Evolutionary conservation across 495 filamentous ascomycete species (phyloP).

Genomic region (Bacidia rubella): DNA sequence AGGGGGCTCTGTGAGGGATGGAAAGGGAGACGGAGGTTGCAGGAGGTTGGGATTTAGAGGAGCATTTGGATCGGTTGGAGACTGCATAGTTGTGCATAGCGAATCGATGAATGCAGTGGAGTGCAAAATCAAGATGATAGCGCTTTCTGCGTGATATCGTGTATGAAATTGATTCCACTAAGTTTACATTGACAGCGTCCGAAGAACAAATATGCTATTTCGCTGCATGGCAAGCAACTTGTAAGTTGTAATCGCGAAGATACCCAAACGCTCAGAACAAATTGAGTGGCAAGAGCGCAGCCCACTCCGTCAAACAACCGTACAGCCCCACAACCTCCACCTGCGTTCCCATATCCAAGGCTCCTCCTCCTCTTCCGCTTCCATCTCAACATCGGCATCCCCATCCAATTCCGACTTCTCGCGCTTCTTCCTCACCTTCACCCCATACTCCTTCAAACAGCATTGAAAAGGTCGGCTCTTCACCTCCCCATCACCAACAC

Average conservation of each 20-base stretch:
- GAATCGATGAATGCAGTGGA: no score
- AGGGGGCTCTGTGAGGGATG: background rate
- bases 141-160: no score
- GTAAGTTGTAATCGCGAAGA: no score
- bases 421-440: slow-evolving; percentile 16
- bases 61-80: no score
- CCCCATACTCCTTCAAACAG: slow-evolving; percentile 40
- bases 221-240: no score
- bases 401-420: slow-evolving; percentile 17
- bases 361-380: background rate
- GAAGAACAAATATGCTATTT: no score
- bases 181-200: no score
- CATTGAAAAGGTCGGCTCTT: slow-evolving; percentile 21
- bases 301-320: background rate
- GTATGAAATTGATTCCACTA: no score
- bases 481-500: background rate
- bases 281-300: no score
- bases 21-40: background rate
- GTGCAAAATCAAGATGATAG: no score
- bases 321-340: background rate
- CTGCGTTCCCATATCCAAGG: background rate
- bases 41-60: background rate
- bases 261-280: no score
- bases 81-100: no score
- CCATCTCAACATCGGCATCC: background rate